Conservation (phyloP, 306 rosid species). For the Geum urbanum region DNA sequence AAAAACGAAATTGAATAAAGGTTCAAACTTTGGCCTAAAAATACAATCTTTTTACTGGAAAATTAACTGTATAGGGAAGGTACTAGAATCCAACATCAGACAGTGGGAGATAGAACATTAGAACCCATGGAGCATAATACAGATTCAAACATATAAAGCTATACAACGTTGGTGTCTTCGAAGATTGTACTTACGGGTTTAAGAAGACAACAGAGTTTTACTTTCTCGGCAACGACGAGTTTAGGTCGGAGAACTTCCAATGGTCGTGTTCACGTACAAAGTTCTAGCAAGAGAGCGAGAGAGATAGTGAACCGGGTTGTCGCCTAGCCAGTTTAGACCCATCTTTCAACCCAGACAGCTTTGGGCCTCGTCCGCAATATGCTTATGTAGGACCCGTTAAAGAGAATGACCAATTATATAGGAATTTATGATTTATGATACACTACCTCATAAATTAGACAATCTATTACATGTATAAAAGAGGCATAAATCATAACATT, state of each 20-base stretch:
- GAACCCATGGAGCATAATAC: not conserved
- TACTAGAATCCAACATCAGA: not conserved
- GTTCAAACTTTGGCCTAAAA: not conserved
- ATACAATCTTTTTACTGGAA: not conserved
- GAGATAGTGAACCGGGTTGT: not conserved
- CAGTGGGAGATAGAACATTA: not conserved
- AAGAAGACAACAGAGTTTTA: not conserved
- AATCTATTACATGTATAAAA: no score
- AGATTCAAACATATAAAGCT: conserved; percentile 2
- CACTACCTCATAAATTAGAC: no score
- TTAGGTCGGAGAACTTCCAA: not conserved
- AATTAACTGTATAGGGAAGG: not conserved
- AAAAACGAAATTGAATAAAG: not conserved
- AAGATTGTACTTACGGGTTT: not conserved
- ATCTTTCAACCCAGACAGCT: no score
- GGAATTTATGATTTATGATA: no score
- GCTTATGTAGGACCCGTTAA: no score
- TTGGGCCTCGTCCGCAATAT: no score
- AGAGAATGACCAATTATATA: no score
- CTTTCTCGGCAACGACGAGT: not conserved
- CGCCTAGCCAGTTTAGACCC: not conserved
- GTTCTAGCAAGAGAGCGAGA: not conserved
- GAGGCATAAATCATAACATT: no score
- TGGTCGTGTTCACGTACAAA: not conserved
- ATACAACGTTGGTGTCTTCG: not conserved